Evolutionary conservation across 441 rosid genomes (phyloP).

Genomic region (Erysimum cheiri): DNA sequence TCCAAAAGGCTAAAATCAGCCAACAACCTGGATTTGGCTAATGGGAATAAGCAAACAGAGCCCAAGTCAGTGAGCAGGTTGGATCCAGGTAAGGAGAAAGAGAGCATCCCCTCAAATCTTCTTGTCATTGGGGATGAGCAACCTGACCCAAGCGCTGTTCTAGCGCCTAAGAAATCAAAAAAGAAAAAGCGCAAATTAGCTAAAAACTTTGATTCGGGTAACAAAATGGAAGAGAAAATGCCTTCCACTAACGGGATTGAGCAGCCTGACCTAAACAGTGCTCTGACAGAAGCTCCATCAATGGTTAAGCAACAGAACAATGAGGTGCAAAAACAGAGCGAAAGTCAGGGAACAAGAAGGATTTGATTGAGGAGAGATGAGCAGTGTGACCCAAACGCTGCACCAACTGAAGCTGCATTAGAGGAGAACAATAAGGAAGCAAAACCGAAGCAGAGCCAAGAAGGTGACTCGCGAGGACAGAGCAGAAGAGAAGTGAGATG

Average conservation of each 20-base stretch:
- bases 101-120: not conserved
- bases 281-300: slow-evolving; percentile 17
- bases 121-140: slow-evolving; percentile 19
- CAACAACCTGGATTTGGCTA: no score
- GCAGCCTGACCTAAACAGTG: slow-evolving; percentile 5
- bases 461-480: slow-evolving; percentile 15
- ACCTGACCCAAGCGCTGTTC: slow-evolving; percentile 21
- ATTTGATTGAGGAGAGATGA: slow-evolving; percentile 1
- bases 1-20: no score
- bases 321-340: slow-evolving; percentile 6
- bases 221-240: slow-evolving; percentile 19
- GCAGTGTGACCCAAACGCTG: not conserved
- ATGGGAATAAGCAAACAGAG: no score
- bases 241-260: slow-evolving; percentile 17
- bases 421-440: slow-evolving; percentile 3
- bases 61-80: slow-evolving; percentile 12
- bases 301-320: slow-evolving; percentile 12
- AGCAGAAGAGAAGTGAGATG: slow-evolving; percentile 19
- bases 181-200: slow-evolving; percentile 33
- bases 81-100: slow-evolving; percentile 30
- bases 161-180: slow-evolving; percentile 6
- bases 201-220: not conserved
- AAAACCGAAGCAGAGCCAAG: slow-evolving; percentile 7
- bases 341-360: not conserved
- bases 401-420: slow-evolving; percentile 6